A percentile compares a stretch with the other conserved stretches of the same genome.
Evolutionary conservation across 2,329 filamentous ascomycete genomes (phyloP).

Genomic region (Aspergillus japonicus): DNA sequence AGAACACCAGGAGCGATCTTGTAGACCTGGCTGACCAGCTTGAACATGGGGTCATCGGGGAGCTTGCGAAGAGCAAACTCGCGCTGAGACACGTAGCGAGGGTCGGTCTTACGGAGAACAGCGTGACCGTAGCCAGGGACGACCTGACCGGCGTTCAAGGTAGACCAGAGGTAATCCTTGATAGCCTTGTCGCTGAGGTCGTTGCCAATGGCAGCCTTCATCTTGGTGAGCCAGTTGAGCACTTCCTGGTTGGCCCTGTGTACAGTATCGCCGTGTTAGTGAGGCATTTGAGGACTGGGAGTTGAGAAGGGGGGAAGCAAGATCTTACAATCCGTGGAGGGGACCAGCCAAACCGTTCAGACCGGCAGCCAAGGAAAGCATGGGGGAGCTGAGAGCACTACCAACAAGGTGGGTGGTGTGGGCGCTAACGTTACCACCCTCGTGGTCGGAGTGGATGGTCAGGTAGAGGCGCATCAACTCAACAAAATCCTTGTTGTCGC

Average conservation of each 20-base stretch:
- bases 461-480: conserved; percentile 99
- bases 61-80: conserved; percentile 93
- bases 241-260: conserved; percentile 92
- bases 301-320: no score
- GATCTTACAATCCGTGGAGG: conserved; percentile 77
- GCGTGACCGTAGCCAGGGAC: conserved; percentile 98
- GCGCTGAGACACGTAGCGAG: conserved; percentile 97
- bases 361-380: conserved; percentile 93
- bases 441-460: conserved; percentile 99
- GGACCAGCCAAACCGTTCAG: conserved; percentile 97
- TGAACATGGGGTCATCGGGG: conserved; percentile 98
- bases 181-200: conserved; percentile 96
- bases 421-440: conserved; percentile 97
- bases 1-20: conserved; percentile 98
- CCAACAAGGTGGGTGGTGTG: conserved; percentile 99
- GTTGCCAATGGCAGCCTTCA: conserved; percentile 92
- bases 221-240: conserved; percentile 97
- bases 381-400: conserved; percentile 92
- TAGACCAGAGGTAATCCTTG: conserved; percentile 98
- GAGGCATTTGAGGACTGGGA: not conserved
- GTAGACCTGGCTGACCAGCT: conserved; percentile 99
- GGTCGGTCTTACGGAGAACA: conserved; percentile 99
- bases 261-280: conserved; percentile 19
- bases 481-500: conserved; percentile 91
- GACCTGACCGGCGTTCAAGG: conserved; percentile 91